Base-by-base conservation (phyloP, 2,329 filamentous ascomycete genomes). In the Gnomoniopsis smithogilvyi region DNA sequence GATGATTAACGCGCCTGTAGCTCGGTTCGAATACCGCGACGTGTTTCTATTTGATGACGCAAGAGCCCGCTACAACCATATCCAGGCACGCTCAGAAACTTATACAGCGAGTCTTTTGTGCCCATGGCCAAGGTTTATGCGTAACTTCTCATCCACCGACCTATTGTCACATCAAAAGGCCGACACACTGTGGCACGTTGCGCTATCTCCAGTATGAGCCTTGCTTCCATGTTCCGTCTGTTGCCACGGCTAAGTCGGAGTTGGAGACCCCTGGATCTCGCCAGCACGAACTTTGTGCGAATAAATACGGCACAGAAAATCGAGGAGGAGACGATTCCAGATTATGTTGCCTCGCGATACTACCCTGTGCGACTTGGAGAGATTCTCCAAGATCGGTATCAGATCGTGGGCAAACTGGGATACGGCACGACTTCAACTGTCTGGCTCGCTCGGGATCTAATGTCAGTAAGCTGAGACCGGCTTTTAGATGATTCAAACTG, bases 221-320 rank as follows among this genome's bases (percentile, higher is more conserved):
- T 47, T 10, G 7, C 43, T 22, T 22, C 43, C 43, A 47, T 47
- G 15, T 47, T 47, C 21, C 43, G 43, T 47, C 19, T n/a, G 22
- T 50, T 50, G 26, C 21, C 21, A 10, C 34, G 34, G 10, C 15
- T 38, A 15, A 15, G 34, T 50, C 10, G 7, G n/a, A 26, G 22
- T 3, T 43, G 34, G 19, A 52, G 38, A 43, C 50, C 50, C n/a
- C 50, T 52, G n/a, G 26, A 26, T 10, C 41, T 52, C 34, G 19
- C 50, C 50, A 38, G 15, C 33, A 8, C 50, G 50, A 51, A 38
- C 50, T 36, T 19, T 3, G 8, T 22, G 7, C 15, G n/a, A 14
- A 41, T 52, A 19, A 17, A n/a, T 38, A 21, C 34, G 34, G 15
- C 19, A 80, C 81, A 67, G 2, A 60, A 56, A 22, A 46, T 68